Conservation (phyloP, 768 basidiomycete genomes). For the Udeniomyces megalosporus region DNA sequence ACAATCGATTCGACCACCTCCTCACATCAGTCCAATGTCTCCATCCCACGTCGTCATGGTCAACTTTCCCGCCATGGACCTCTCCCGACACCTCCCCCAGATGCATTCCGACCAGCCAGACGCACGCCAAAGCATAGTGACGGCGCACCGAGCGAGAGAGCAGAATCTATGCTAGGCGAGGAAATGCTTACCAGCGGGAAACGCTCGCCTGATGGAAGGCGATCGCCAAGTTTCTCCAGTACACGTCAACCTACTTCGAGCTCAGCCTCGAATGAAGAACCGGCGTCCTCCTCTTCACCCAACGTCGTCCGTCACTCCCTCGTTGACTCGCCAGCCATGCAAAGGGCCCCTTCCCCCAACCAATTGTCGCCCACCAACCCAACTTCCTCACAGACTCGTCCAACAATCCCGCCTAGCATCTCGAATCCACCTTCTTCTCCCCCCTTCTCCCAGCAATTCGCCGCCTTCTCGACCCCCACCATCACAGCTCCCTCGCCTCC, state of each 20-base stretch:
- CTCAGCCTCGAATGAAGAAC: no score
- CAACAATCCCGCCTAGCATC: not conserved
- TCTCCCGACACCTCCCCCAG: conserved; percentile 27
- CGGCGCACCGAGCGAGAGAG: not conserved
- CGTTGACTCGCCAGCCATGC: not conserved
- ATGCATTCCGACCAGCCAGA: conserved; percentile 29
- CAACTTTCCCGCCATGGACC: conserved; percentile 7
- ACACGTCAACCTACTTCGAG: not conserved
- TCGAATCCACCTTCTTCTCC: not conserved
- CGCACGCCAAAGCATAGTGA: conserved; percentile 8
- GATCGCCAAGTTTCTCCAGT: not conserved
- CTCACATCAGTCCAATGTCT: not conserved
- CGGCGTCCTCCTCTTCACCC: not conserved
- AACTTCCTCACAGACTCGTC: not conserved
- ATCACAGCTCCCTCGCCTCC: conserved; percentile 6
- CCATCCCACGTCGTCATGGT: not conserved
- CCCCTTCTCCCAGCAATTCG: not conserved
- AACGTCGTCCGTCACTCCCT: not conserved
- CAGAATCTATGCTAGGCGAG: not conserved
- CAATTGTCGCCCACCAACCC: not conserved
- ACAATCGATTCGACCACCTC: not conserved
- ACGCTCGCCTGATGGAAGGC: not conserved
- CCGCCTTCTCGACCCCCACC: conserved; percentile 1
- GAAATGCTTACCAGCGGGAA: not conserved
- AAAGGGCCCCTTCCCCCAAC: not conserved